phyloP scores from a whole-genome alignment of 768 basidiomycete genomes.

The Boletus bicolor region DNA sequence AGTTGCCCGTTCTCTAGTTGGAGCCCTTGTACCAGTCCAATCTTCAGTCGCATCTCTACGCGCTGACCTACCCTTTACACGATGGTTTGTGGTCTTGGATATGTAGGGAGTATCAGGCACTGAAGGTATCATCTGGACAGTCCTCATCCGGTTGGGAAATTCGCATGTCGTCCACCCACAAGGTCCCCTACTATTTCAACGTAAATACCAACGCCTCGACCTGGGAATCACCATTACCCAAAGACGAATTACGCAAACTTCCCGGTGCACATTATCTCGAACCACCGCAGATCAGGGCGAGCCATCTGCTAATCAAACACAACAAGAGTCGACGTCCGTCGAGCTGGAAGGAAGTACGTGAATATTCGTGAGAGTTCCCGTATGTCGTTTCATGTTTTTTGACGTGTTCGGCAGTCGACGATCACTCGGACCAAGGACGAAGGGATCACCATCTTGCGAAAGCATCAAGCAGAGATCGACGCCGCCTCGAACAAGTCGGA shows the following conservation, averaged over 20 bases:
- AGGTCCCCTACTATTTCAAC: slow-evolving; percentile 89
- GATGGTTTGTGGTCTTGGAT: slow-evolving; percentile 22
- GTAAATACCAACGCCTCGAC: slow-evolving; percentile 59
- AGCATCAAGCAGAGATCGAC: slow-evolving; percentile 60
- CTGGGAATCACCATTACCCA: slow-evolving; percentile 75
- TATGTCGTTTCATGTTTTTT: neutral
- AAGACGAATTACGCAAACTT: slow-evolving; percentile 56
- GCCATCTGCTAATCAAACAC: slow-evolving; percentile 94
- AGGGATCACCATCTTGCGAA: slow-evolving; percentile 74
- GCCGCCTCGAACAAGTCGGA: slow-evolving; percentile 38
- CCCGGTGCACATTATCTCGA: slow-evolving; percentile 63
- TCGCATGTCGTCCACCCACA: slow-evolving; percentile 75
- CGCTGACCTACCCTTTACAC: slow-evolving; percentile 9
- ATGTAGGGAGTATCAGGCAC: neutral
- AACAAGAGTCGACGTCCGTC: slow-evolving; percentile 70
- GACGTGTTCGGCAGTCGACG: slow-evolving; percentile 42
- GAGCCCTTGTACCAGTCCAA: neutral
- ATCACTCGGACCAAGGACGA: slow-evolving; percentile 89
- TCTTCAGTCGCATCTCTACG: slow-evolving; percentile 1
- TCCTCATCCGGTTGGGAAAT: slow-evolving; percentile 66
- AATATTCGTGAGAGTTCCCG: neutral
- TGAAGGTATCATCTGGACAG: slow-evolving; percentile 15
- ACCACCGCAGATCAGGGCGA: slow-evolving; percentile 76
- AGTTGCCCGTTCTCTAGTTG: neutral
- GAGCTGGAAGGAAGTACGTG: slow-evolving; percentile 79